These are phyloP conservation scores for Annulohypoxylon nitens DNA, from an alignment of 495 filamentous ascomycete genomes.

Conservation along the genomic window DNA sequence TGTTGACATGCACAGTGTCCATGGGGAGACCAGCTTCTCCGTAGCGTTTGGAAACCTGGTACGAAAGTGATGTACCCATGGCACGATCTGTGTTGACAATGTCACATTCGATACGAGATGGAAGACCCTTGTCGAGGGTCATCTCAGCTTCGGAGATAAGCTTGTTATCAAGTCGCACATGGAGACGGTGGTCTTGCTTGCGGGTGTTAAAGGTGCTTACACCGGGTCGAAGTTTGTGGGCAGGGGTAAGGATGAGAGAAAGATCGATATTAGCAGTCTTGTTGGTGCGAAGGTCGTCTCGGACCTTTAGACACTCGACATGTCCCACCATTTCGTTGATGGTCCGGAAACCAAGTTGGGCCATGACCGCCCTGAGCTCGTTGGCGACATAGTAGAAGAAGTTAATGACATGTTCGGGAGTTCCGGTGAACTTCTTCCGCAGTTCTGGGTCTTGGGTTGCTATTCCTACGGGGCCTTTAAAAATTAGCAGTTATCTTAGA, in stretches of 20 bases:
- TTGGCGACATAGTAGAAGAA: slow-evolving; percentile 99
- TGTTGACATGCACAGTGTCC: slow-evolving; percentile 97
- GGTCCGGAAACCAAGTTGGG: slow-evolving; percentile 91
- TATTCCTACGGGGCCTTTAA: slow-evolving; percentile 89
- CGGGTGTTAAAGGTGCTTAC: slow-evolving; percentile 99
- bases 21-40: slow-evolving; percentile 91
- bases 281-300: slow-evolving; percentile 86
- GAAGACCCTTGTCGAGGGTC: slow-evolving; percentile 95
- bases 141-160: slow-evolving; percentile 97
- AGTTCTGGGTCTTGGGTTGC: slow-evolving; percentile 97
- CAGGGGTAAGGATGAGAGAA: slow-evolving; percentile 94
- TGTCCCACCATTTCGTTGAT: slow-evolving; percentile 99
- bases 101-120: slow-evolving; percentile 95
- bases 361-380: slow-evolving; percentile 98
- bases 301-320: slow-evolving; percentile 86
- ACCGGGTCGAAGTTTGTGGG: slow-evolving; percentile 94
- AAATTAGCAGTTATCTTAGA: slow-evolving; percentile 38
- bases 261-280: slow-evolving; percentile 97
- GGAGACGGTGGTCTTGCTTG: slow-evolving; percentile 96
- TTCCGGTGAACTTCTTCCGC: slow-evolving; percentile 93
- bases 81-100: slow-evolving; percentile 98
- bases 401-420: slow-evolving; percentile 98
- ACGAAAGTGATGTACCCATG: slow-evolving; percentile 94
- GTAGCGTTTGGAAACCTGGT: slow-evolving; percentile 93
- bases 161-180: slow-evolving; percentile 97